These are phyloP conservation scores for Clohesyomyces aquaticus DNA, from an alignment of 495 filamentous ascomycete genomes.

Conservation along the genomic window DNA sequence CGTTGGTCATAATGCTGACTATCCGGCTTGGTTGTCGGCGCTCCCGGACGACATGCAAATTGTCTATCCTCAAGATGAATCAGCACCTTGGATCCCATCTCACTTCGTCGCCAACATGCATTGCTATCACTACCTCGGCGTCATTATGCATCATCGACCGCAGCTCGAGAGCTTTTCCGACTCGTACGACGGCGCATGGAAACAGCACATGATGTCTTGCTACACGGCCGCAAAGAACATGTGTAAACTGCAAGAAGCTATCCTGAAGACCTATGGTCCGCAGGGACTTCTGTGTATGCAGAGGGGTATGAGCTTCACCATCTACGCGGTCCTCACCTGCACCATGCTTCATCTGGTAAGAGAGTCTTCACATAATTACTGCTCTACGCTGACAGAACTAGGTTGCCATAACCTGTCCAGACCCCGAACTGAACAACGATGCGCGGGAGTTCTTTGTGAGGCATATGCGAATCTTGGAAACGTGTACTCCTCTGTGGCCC, in stretches of 20 bases:
- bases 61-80: constrained; percentile 75
- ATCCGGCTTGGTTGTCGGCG: constrained; percentile 73
- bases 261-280: constrained; percentile 75
- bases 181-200: constrained; percentile 81
- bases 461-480: constrained; percentile 94
- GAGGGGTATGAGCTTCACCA: constrained; percentile 91
- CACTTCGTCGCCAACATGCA: constrained; percentile 93
- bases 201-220: constrained; percentile 81
- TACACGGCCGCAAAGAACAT: constrained; percentile 86
- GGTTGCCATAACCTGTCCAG: constrained; percentile 93
- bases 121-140: constrained; percentile 84
- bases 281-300: constrained; percentile 90
- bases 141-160: constrained; percentile 87
- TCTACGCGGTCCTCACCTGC: constrained; percentile 89
- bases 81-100: constrained; percentile 81
- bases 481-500: constrained; percentile 80
- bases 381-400: constrained; percentile 44
- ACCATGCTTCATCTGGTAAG: constrained; percentile 94
- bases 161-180: constrained; percentile 75
- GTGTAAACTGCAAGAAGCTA: constrained; percentile 87
- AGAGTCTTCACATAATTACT: constrained; percentile 13
- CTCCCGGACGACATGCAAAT: constrained; percentile 81
- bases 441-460: constrained; percentile 89
- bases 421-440: constrained; percentile 82
- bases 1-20: constrained; percentile 71